Evolutionary conservation across 345 rosid species (phyloP), one percentile per base, ranked within the genome.

Genomic region (Brassica rapa): DNA sequence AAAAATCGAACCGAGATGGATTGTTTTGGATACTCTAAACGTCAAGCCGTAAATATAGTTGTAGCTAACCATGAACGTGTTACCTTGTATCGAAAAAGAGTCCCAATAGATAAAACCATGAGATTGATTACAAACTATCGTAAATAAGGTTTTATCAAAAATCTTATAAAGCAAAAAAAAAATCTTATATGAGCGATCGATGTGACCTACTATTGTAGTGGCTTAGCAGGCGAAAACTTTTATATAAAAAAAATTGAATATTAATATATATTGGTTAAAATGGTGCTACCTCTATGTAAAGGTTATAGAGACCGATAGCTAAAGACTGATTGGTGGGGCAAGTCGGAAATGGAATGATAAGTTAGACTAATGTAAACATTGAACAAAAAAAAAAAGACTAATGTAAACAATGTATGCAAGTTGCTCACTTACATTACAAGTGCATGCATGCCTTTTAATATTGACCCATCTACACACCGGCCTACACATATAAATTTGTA

Each of bases 401-500:
- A 65, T 27, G 10, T 43, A 76, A 78, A 78, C 35, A 39, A 29
- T 78, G 73, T 61, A 59, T 32, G 68, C 81, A 78, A 78, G 68
- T 78, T 78, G 82, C 4, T 72, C 73, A 57, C 61, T 61, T 66
- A 56, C 62, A 71, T n/a, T 12, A 72, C 82, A 78, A 78, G 73
- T 78, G 73, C 77, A 78, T 72, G 82, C 69, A 78, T 55, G 69
- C 29, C 77, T 78, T 78, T 72, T 66, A 66, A 30, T 78, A 62
- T 78, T 78, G 82, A 72, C 82, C 69, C 56, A 66, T 78, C 68
- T 78, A 78, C 37, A 46, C 77, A 72, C 82, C 77, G 69, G 68
- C 82, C 82, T 66, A 59, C 32, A 24, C 32, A 8, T 59, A 6
- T 68, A 8, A 76, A 1, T 39, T 33, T 77, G 74, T 10, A 49